A percentile compares a stretch with the other conserved stretches of the same genome.
phyloP scores from a whole-genome alignment of 164 flowering plant genomes.

The Paratinospora sagittata region DNA sequence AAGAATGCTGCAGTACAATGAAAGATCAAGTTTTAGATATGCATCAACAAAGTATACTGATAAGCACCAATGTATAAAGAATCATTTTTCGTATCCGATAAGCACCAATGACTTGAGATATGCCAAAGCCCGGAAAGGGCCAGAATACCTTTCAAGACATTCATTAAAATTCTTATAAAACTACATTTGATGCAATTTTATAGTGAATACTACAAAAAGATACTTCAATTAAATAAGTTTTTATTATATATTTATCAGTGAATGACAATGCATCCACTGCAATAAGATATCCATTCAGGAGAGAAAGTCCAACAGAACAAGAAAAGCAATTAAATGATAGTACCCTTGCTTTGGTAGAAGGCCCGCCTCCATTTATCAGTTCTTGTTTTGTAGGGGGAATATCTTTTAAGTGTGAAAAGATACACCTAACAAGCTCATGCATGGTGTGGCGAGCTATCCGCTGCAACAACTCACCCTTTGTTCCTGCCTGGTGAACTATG shows the following conservation, averaged over 20 bases:
- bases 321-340: background rate
- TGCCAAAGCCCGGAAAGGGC: background rate
- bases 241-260: background rate
- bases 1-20: background rate
- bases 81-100: background rate
- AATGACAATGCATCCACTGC: background rate
- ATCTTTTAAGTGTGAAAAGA: constrained; percentile 14
- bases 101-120: background rate
- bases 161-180: background rate
- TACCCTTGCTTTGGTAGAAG: constrained; percentile 13
- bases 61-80: background rate
- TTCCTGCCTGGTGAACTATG: constrained; percentile 22
- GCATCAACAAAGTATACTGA: background rate
- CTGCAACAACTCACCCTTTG: constrained; percentile 22
- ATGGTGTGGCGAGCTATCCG: constrained; percentile 23
- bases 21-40: background rate
- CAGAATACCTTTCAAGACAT: background rate
- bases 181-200: background rate
- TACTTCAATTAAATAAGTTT: background rate
- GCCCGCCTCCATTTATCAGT: constrained; percentile 5
- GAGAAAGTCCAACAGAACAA: background rate
- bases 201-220: too few species aligned
- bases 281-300: background rate
- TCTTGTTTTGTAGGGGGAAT: background rate
- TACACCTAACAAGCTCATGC: constrained; percentile 20